Conservation (phyloP, 768 basidiomycete genomes). For the Rhodotorula babjevae region DNA sequence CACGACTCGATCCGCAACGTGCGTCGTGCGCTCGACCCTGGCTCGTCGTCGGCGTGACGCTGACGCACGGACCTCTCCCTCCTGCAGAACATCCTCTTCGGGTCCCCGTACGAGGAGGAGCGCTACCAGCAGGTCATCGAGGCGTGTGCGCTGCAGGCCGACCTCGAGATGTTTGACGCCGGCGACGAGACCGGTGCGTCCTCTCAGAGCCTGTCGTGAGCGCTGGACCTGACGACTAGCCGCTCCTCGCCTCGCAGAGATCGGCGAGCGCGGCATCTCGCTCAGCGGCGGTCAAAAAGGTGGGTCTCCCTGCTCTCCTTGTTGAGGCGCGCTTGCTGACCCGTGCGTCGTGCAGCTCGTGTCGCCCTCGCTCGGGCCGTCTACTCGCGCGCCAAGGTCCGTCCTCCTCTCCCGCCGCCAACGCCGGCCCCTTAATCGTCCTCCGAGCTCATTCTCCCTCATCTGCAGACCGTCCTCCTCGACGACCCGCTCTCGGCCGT, state of each 20-base stretch:
- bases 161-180: conserved; percentile 65
- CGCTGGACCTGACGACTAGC: no score
- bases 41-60: no score
- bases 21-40: not conserved
- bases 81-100: conserved; percentile 64
- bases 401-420: conserved; percentile 46
- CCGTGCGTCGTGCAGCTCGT: conserved; percentile 10
- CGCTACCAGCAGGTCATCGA: conserved; percentile 67
- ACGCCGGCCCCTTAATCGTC: no score
- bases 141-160: conserved; percentile 68
- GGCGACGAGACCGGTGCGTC: conserved; percentile 61
- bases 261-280: conserved; percentile 41
- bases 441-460: not conserved
- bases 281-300: conserved; percentile 39
- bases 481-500: conserved; percentile 43
- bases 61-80: not conserved
- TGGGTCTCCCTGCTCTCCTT: not conserved
- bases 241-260: conserved; percentile 1
- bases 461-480: conserved; percentile 44
- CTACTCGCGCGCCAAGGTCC: conserved; percentile 70
- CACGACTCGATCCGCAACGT: conserved; percentile 63
- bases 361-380: conserved; percentile 79
- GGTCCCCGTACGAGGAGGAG: conserved; percentile 57
- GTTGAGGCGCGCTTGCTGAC: not conserved
- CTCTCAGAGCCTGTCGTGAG: not conserved